Conservation (phyloP, 2,329 filamentous ascomycete species). For the Fusarium nanum region DNA sequence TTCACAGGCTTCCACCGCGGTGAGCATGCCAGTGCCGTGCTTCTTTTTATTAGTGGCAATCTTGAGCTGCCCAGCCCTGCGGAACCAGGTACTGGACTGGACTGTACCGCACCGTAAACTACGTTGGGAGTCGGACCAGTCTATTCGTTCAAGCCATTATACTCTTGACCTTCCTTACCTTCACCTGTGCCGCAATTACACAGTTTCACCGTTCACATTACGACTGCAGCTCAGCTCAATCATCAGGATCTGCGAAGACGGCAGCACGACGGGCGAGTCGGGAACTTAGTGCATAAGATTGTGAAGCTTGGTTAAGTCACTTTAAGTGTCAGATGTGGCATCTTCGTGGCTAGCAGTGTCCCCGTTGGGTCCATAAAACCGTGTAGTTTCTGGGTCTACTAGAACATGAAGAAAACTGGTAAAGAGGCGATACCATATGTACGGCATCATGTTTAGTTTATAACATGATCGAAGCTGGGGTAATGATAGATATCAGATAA, state of each 20-base stretch:
- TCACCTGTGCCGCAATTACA: constrained; percentile 13
- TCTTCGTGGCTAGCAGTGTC: not conserved
- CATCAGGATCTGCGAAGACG: constrained; percentile 22
- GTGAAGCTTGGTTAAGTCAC: not conserved
- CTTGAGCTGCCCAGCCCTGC: constrained; percentile 10
- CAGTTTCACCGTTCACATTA: constrained; percentile 13
- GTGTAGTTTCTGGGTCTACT: not conserved
- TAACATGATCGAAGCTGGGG: constrained; percentile 27
- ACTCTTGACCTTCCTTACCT: constrained; percentile 16
- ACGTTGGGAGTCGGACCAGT: not conserved
- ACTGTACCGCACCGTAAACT: not conserved
- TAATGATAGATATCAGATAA: constrained; percentile 22
- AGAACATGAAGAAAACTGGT: not conserved
- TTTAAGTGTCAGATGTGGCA: not conserved
- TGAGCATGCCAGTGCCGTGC: constrained; percentile 24
- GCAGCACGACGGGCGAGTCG: constrained; percentile 23
- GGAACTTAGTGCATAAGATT: not conserved
- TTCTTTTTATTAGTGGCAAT: constrained; percentile 5
- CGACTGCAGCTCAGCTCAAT: constrained; percentile 8
- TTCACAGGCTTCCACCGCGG: constrained; percentile 19
- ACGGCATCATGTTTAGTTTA: constrained; percentile 3
- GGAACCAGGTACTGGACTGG: not conserved
- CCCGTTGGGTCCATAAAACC: not conserved
- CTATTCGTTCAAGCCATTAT: not conserved
- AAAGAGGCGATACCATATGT: not conserved